Evolutionary conservation across 768 basidiomycete species (phyloP), one percentile per base, ranked within the genome.

Genomic region (Lanmaoa rubissima): DNA sequence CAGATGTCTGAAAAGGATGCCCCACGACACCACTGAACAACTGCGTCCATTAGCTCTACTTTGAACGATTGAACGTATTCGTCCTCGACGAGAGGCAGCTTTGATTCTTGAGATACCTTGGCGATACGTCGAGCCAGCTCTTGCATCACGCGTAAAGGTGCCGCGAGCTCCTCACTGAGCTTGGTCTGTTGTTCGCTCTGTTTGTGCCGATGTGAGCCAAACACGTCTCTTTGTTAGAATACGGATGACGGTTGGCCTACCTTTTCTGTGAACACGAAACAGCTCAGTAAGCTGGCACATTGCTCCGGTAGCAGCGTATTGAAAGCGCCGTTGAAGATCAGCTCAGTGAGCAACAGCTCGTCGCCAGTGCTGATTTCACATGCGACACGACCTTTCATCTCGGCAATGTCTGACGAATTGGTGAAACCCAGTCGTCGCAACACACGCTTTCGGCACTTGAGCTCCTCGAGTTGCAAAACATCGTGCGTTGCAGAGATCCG

Each of bases 341-440:
- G 82, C 73, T 98, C 97, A 1, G 97, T 99, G 59, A 99, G 79
- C 35, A 99, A 79, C 50, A 99, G 75, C 74, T 99, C 97, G 67
- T 99, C 97, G 8, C 97, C 97, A 2, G 94, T 88, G 69, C 91
- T 94, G 73, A 99, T 98, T 74, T 99, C 97, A 70, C 97, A 99
- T 17, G 97, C 97, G 1, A 99, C 96, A 39, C 97, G 81, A 1
- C 97, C 97, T 76, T 99, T 99, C 82, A 94, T 86, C 69, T 98
- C 97, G 21, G 98, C 93, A 55, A 98, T 97, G 71, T 98, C 96
- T 1, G 87, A 82, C 11, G 85, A 70, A 14, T 82, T 88, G 3
- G 94, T 95, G 78, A 98, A 98, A 0, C 89, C 95, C 7, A 99
- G 76, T 35, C 97, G 83, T 36, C 97, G 83, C 28, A 98, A 80